Conservation (phyloP, 1,284 basidiomycete genomes). For the Hortiboletus rubellus region DNA sequence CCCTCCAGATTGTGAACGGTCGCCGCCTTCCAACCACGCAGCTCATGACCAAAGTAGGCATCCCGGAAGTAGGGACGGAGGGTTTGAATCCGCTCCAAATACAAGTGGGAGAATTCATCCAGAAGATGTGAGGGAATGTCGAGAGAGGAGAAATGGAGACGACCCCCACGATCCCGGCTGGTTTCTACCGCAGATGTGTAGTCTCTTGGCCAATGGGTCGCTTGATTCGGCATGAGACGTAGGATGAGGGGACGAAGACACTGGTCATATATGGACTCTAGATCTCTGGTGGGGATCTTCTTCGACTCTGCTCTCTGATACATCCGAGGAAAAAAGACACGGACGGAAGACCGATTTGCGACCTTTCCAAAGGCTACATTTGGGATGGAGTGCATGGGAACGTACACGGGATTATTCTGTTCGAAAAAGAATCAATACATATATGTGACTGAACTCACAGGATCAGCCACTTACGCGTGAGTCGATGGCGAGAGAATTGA, state of each 20-base stretch:
- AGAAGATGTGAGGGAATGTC: constrained; percentile 6
- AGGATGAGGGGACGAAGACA: neutral
- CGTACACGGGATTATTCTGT: neutral
- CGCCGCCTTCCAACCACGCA: constrained; percentile 9
- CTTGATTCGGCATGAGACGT: constrained; percentile 1
- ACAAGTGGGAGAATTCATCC: neutral
- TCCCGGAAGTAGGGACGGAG: constrained; percentile 1
- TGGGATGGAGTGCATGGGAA: constrained; percentile 13
- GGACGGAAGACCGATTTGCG: neutral
- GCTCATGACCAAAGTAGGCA: constrained; percentile 18
- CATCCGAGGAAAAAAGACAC: constrained; percentile 14
- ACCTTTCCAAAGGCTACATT: constrained; percentile 15
- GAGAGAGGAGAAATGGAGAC: neutral
- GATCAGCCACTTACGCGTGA: neutral
- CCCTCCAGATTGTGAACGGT: constrained; percentile 3
- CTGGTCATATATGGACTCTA: constrained; percentile 1
- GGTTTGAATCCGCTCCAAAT: neutral
- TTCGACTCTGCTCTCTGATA: neutral
- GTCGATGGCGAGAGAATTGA: neutral
- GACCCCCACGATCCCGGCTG: neutral
- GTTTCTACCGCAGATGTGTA: neutral
- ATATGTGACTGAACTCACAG: neutral
- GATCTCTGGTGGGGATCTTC: neutral
- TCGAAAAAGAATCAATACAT: no score
- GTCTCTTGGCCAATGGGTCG: constrained; percentile 10